Conservation (phyloP, 2,329 filamentous ascomycete genomes). For the Curvularia verruculosa region DNA sequence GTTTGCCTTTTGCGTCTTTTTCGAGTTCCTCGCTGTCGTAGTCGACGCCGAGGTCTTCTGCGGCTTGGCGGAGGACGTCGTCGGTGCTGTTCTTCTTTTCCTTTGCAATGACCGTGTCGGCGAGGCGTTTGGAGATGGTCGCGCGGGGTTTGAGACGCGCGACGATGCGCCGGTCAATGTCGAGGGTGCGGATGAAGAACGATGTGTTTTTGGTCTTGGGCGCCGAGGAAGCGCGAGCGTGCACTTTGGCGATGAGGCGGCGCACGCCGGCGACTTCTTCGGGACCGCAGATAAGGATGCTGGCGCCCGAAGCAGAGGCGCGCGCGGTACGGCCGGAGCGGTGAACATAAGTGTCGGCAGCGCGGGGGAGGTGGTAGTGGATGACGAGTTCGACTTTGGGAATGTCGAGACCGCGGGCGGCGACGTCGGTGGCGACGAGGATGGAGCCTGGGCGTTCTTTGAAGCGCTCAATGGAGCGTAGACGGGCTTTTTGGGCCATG, state of each 20-base stretch:
- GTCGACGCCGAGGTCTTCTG: slow-evolving; percentile 91
- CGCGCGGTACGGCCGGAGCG: slow-evolving; percentile 93
- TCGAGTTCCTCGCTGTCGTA: slow-evolving; percentile 89
- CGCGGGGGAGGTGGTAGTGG: slow-evolving; percentile 92
- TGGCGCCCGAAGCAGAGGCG: slow-evolving; percentile 76
- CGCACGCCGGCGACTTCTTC: slow-evolving; percentile 88
- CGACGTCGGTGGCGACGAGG: slow-evolving; percentile 90
- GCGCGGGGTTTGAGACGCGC: slow-evolving; percentile 77
- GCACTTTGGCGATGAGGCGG: slow-evolving; percentile 85
- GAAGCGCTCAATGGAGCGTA: slow-evolving; percentile 92
- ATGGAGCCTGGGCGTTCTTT: slow-evolving; percentile 69
- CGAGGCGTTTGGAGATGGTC: slow-evolving; percentile 82
- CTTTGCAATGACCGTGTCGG: slow-evolving; percentile 82
- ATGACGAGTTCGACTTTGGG: slow-evolving; percentile 85
- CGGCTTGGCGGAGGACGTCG: slow-evolving; percentile 80
- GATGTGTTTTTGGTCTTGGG: slow-evolving; percentile 59
- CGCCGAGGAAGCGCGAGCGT: slow-evolving; percentile 61
- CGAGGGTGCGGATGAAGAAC: slow-evolving; percentile 78
- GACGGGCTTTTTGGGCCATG: slow-evolving; percentile 93
- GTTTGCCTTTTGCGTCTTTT: slow-evolving; percentile 61
- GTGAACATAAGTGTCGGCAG: slow-evolving; percentile 94
- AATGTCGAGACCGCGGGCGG: slow-evolving; percentile 92
- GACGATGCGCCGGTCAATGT: slow-evolving; percentile 81
- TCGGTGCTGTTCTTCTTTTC: slow-evolving; percentile 85
- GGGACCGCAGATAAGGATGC: slow-evolving; percentile 85